phyloP scores from a whole-genome alignment of 495 filamentous ascomycete species.

The Podospora tetraspora region DNA sequence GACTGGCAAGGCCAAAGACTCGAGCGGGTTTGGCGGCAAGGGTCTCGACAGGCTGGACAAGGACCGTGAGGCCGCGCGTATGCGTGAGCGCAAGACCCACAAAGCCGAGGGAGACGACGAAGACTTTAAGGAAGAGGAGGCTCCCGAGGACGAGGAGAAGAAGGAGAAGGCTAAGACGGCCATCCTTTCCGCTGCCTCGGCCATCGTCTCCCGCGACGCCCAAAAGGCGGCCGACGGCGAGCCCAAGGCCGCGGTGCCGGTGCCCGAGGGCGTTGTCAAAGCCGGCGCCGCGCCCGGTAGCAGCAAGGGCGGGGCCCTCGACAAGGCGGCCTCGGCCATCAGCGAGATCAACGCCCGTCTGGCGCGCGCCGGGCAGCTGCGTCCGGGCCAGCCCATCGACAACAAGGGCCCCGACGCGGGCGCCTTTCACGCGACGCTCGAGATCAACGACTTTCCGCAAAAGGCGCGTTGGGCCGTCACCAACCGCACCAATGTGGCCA shows the following conservation, averaged over 20 bases:
- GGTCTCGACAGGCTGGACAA: slow-evolving; percentile 86
- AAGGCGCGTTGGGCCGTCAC: slow-evolving; percentile 99
- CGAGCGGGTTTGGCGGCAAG: slow-evolving; percentile 89
- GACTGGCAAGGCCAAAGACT: slow-evolving; percentile 81
- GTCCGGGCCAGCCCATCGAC: slow-evolving; percentile 91
- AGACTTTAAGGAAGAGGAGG: slow-evolving; percentile 74
- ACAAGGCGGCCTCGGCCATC: slow-evolving; percentile 78
- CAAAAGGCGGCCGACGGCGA: slow-evolving; percentile 27
- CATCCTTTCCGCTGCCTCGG: slow-evolving; percentile 54
- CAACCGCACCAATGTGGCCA: slow-evolving; percentile 96
- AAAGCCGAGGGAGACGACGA: slow-evolving; percentile 88
- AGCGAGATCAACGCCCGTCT: slow-evolving; percentile 82
- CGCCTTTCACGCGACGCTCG: slow-evolving; percentile 92
- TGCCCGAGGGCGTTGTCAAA: slow-evolving; percentile 46
- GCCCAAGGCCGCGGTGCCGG: slow-evolving; percentile 51
- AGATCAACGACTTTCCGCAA: slow-evolving; percentile 99
- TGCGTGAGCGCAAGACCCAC: slow-evolving; percentile 79
- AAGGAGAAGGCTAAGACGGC: slow-evolving; percentile 58
- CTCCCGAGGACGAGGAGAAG: slow-evolving; percentile 50
- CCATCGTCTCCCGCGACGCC: slow-evolving; percentile 48
- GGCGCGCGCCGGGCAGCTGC: slow-evolving; percentile 76
- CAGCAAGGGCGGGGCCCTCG: slow-evolving; percentile 66
- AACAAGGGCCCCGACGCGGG: slow-evolving; percentile 98
- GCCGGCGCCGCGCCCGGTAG: slow-evolving; percentile 40
- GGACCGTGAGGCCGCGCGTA: slow-evolving; percentile 78